These are phyloP conservation scores for Backusella morwellensis DNA, from an alignment of 192 early-diverging fungal genomes.

Conservation along the genomic window DNA sequence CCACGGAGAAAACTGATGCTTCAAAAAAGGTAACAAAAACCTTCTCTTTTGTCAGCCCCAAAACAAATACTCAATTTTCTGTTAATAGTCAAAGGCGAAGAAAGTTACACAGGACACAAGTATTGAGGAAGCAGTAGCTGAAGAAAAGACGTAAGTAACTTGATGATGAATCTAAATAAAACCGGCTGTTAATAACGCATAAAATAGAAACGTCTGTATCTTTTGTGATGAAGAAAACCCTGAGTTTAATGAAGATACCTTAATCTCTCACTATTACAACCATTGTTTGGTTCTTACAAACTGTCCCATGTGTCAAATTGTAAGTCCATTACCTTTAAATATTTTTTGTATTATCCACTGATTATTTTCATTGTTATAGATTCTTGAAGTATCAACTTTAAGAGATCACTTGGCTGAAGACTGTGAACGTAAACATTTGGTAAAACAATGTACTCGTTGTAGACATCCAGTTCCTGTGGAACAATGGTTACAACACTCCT, in stretches of 20 bases:
- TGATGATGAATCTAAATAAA: background rate
- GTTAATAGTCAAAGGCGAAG: background rate
- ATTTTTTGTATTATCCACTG: background rate
- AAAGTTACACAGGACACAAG: background rate
- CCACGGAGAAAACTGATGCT: constrained; percentile 22
- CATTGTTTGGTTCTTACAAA: constrained; percentile 69
- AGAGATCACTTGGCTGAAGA: constrained; percentile 62
- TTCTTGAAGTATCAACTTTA: constrained; percentile 68
- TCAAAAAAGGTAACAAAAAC: constrained; percentile 2
- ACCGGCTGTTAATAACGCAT: background rate
- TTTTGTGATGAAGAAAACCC: constrained; percentile 69
- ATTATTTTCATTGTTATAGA: constrained; percentile 38
- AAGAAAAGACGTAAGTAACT: constrained; percentile 7
- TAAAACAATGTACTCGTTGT: constrained; percentile 53
- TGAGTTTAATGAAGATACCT: constrained; percentile 63
- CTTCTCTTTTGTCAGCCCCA: background rate
- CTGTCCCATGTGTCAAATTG: constrained; percentile 70
- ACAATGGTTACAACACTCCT: constrained; percentile 25
- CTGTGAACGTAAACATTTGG: constrained; percentile 56
- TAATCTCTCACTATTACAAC: constrained; percentile 77
- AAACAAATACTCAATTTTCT: background rate
- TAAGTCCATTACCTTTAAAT: constrained; percentile 29
- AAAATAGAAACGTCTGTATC: constrained; percentile 49
- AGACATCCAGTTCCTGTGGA: constrained; percentile 27
- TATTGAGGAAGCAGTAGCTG: background rate